A percentile compares a stretch with the other conserved stretches of the same genome.
These are phyloP conservation scores for Kwoniella heveanensis DNA, from an alignment of 768 basidiomycete genomes.

Conservation along the genomic window DNA sequence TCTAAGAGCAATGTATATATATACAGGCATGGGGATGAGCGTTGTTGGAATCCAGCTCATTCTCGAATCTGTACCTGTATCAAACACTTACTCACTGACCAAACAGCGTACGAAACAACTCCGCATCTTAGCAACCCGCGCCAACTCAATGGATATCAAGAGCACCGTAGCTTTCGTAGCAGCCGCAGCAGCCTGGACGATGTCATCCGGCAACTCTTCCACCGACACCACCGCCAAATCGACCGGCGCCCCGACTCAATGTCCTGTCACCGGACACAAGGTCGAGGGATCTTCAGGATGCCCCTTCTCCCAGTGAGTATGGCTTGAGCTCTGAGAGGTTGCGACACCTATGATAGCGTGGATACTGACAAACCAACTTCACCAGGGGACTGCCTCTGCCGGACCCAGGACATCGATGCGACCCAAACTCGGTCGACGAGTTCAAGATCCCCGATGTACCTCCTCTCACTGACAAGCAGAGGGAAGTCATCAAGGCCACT, in stretches of 20 bases:
- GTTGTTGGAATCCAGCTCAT: background rate
- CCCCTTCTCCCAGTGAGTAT: slow-evolving; percentile 15
- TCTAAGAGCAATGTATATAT: background rate
- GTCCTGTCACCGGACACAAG: slow-evolving; percentile 17
- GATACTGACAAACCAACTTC: no score
- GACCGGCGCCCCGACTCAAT: background rate
- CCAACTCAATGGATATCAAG: slow-evolving; percentile 10
- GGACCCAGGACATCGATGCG: slow-evolving; percentile 15
- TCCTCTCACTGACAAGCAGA: slow-evolving; percentile 16
- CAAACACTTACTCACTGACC: no score
- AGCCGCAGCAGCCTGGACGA: slow-evolving; percentile 15
- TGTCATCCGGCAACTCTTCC: background rate
- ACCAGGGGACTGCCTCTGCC: slow-evolving; percentile 10
- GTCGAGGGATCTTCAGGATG: slow-evolving; percentile 10
- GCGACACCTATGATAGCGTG: no score
- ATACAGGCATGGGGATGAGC: background rate
- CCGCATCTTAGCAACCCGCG: no score
- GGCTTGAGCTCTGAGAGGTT: no score
- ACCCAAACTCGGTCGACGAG: slow-evolving; percentile 4
- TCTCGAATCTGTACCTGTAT: no score
- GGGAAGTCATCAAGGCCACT: slow-evolving; percentile 20
- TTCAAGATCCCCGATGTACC: slow-evolving; percentile 18
- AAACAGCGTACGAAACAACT: no score
- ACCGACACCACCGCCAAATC: background rate
- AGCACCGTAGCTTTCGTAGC: slow-evolving; percentile 18